These are phyloP conservation scores for Isoetes engelmannii DNA, from an alignment of 83 land plant species.

Conservation along the genomic window DNA sequence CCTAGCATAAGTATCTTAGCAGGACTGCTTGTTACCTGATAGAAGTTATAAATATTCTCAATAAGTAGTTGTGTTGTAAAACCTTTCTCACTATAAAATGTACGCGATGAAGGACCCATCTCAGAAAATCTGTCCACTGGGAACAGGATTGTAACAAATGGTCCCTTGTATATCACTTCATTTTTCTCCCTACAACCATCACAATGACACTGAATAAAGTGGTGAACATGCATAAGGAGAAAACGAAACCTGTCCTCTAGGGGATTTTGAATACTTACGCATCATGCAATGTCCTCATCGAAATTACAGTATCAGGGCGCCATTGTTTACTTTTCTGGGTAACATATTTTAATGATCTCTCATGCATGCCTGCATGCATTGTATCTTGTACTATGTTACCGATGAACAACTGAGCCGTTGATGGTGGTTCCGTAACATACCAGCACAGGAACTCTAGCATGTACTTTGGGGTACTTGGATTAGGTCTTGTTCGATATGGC, in stretches of 20 bases:
- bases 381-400: too few relatives aligned
- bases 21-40: slow-evolving; percentile 53
- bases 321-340: too few relatives aligned
- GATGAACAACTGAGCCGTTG: slow-evolving; percentile 62
- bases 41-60: slow-evolving; percentile 70
- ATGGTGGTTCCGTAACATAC: slow-evolving; percentile 75
- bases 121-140: slow-evolving; percentile 88
- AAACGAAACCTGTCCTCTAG: too few relatives aligned
- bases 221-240: too few relatives aligned
- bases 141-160: slow-evolving; percentile 76
- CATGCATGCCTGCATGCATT: too few relatives aligned
- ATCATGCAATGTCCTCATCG: background rate
- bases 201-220: too few relatives aligned
- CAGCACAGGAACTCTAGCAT: slow-evolving; percentile 77
- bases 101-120: slow-evolving; percentile 80
- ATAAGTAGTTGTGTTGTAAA: slow-evolving; percentile 68
- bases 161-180: slow-evolving; percentile 63
- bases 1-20: too few relatives aligned
- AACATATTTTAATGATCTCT: too few relatives aligned
- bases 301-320: too few relatives aligned
- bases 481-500: slow-evolving; percentile 70
- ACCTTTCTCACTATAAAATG: slow-evolving; percentile 68
- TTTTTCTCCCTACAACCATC: slow-evolving; percentile 67
- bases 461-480: slow-evolving; percentile 59
- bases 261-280: background rate